Evolutionary conservation across 768 basidiomycete genomes (phyloP), one percentile per base, ranked within the genome.

Genomic region (Lactarius sp.): DNA sequence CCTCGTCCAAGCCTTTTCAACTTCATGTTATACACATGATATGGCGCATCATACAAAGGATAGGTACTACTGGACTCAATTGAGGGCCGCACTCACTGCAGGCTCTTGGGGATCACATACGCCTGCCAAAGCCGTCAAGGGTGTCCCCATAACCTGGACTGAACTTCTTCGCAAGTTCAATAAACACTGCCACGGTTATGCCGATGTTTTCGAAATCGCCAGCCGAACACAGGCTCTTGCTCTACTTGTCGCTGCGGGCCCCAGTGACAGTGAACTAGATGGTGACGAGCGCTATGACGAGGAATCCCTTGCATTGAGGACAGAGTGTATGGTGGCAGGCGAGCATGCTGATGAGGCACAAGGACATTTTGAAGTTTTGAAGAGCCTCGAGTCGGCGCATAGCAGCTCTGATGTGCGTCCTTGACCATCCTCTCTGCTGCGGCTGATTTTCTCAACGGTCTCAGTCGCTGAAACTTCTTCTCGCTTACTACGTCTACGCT

Each of bases 131-230:
- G 75, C 82, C 0, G 80, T 79, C 36, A 82, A 82, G 36, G 86
- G 82, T 14, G 64, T 70, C 0, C 68, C 4, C 72, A 94, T 16
- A 76, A 76, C 85, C 12, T 94, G 92, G 92, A 78, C 85, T 1
- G 88, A 91, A 70, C 81, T 94, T 13, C 75, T 94, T 46, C 82
- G 90, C 67, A 94, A 94, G 74, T 92, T 91, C 77, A 86, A 88
- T 72, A 94, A 94, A 67, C 92, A 94, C 68, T 88, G 86, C 69
- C 73, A 73, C 6, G 85, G 86, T 0, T 84, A 79, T 68, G 69
- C 73, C 64, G 85, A 86, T 61, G 77, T 88, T 14, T 79, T 84
- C 3, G 84, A 87, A 68, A 78, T 90, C 63, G 88, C 86, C 18
- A 81, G 79, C 0, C 84, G 87, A 69, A 90, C 84, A 0, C 87